Percentiles rank a stretch among this genome's conserved stretches.
These are phyloP conservation scores for Xylaria sp. DNA, from an alignment of 2,329 filamentous ascomycete species.

Conservation along the genomic window DNA sequence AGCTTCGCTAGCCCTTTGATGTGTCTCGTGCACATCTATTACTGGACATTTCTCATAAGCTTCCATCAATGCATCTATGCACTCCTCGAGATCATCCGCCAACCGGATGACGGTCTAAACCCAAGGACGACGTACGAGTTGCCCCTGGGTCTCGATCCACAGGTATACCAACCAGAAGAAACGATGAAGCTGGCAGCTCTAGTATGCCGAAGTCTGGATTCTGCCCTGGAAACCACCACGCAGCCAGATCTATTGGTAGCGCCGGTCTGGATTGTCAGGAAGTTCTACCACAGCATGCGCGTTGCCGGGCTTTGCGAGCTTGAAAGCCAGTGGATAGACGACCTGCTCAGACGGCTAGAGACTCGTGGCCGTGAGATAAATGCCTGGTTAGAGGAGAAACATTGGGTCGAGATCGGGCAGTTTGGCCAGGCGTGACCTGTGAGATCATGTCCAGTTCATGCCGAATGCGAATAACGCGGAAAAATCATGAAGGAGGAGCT, in stretches of 20 bases:
- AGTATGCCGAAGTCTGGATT: constrained; percentile 49
- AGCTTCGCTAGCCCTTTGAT: constrained; percentile 41
- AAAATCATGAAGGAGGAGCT: background rate
- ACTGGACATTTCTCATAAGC: constrained; percentile 48
- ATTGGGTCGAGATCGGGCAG: constrained; percentile 25
- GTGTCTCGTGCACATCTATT: constrained; percentile 47
- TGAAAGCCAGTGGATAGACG: constrained; percentile 27
- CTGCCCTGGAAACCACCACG: constrained; percentile 37
- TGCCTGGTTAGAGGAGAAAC: constrained; percentile 25
- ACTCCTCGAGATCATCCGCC: constrained; percentile 41
- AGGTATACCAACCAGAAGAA: constrained; percentile 38
- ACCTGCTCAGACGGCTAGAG: constrained; percentile 24
- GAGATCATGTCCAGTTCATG: constrained; percentile 4
- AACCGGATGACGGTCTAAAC: constrained; percentile 39
- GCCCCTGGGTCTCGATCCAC: constrained; percentile 37
- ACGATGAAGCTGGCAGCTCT: constrained; percentile 42
- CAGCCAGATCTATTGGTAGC: constrained; percentile 30
- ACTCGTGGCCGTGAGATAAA: constrained; percentile 19
- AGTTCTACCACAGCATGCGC: constrained; percentile 26
- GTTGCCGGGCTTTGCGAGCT: constrained; percentile 23
- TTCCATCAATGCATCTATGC: constrained; percentile 45
- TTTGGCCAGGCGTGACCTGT: constrained; percentile 21
- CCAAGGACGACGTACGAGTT: constrained; percentile 37
- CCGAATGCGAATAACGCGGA: background rate
- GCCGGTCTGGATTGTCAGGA: constrained; percentile 27